Evolutionary conservation across 2,329 filamentous ascomycete genomes (phyloP).

Genomic region (Sporothrix brunneoviolacea): DNA sequence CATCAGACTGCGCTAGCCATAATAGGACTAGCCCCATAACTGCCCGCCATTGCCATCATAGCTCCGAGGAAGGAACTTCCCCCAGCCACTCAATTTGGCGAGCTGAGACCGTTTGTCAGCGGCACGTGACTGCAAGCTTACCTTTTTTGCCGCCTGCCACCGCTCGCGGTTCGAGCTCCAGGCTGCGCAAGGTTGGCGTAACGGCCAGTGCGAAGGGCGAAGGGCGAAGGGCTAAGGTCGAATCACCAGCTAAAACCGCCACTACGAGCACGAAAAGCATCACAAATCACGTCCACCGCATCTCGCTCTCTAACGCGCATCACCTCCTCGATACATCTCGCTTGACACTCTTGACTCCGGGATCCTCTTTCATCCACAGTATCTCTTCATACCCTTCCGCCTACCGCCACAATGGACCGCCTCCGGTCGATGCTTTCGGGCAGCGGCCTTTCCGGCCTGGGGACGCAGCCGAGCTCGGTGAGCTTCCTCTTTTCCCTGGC

Average conservation of each 20-base stretch:
- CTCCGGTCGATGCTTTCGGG: conserved; percentile 83
- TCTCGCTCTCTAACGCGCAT: not conserved
- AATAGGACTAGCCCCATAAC: not conserved
- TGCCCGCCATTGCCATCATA: not conserved
- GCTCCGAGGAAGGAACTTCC: not conserved
- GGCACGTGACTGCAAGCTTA: conserved; percentile 13
- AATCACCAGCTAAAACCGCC: too few species aligned
- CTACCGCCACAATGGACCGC: conserved; percentile 65
- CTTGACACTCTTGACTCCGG: not conserved
- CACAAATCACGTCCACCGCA: too few species aligned
- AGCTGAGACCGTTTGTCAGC: not conserved
- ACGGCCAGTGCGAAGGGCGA: conserved; percentile 9
- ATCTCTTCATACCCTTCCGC: conserved; percentile 9
- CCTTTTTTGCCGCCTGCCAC: conserved; percentile 17
- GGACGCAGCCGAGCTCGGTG: conserved; percentile 55
- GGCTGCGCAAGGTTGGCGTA: conserved; percentile 29
- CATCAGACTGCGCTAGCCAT: not conserved
- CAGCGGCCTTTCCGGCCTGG: conserved; percentile 60
- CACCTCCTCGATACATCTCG: too few species aligned
- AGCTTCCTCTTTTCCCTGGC: conserved; percentile 24
- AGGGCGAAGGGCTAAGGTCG: too few species aligned
- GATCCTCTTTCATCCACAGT: not conserved
- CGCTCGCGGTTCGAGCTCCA: conserved; percentile 20
- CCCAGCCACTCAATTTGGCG: conserved; percentile 1
- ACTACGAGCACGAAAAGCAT: conserved; percentile 12